Base-by-base conservation (phyloP, 176 grass and related monocot species). In the Puccinellia tenuiflora region DNA sequence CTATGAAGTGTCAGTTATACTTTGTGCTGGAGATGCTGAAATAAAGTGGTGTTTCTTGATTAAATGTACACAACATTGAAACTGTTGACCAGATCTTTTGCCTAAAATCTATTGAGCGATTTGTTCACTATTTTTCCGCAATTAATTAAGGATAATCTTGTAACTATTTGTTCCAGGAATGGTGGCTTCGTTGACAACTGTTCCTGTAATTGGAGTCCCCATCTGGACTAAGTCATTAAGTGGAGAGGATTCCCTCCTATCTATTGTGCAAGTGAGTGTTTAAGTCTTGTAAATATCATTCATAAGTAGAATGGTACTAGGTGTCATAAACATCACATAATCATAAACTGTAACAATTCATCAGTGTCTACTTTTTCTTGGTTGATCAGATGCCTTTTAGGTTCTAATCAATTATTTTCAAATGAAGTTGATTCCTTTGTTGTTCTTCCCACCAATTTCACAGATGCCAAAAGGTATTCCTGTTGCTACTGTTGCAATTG, bases 391-490 rank as follows among this genome's bases (percentile, higher is more conserved):
- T 75, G 16, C 68, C n/a, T 79, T 75, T 8, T 75, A 34, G 13
- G 71, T 79, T 75, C 14, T 63, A 47, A 15, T 72, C 38, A 3
- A 63, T 54, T 69, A 60, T 12, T 83, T 77, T 61, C 25, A n/a
- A 21, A 48, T 12, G 15, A 68, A 82, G n/a, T 63, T 90, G 37
- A 82, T 45, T 62, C 29, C 16, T 16, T 7, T 74, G 7, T 74
- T 90, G 38, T 22, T 65, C 54, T 54, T 86, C 40, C 85, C 6
- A 68, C 14, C 7, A 67, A 52, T 79, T 71, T 29, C 47, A 50
- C 85, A 99, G 96, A 96, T 99, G 93, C 89, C 93, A 3, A 99
- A 95, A 84, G 91, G 93, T 86, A 92, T 94, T 79, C 93, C 96
- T 43, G 93, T 99, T 81, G 89, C 84, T 34, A 86, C 91, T 33